These are phyloP conservation scores for Mollisiaceae sp. DNA, from an alignment of 2,329 filamentous ascomycete genomes.

Conservation along the genomic window DNA sequence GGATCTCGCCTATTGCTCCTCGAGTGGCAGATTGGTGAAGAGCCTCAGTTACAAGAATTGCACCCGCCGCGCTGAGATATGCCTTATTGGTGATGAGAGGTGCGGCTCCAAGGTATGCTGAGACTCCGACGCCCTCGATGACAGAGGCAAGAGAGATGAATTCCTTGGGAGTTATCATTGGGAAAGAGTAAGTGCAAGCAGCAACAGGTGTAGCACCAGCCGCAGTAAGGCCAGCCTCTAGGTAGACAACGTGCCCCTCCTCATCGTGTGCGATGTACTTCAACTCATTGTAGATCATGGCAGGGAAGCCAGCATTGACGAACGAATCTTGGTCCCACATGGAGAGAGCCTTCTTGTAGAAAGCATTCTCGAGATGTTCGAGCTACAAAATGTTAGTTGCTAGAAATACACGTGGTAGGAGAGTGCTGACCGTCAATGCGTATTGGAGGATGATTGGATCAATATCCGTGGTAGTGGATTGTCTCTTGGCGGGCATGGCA, in stretches of 20 bases:
- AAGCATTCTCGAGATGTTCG: conserved; percentile 65
- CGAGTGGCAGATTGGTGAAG: conserved; percentile 69
- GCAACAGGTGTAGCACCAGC: conserved; percentile 58
- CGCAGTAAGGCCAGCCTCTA: conserved; percentile 50
- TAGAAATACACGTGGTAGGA: too few species aligned
- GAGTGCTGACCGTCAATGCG: conserved; percentile 46
- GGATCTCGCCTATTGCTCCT: conserved; percentile 51
- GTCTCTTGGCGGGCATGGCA: conserved; percentile 33
- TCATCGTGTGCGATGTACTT: conserved; percentile 63
- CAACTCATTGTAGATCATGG: conserved; percentile 62
- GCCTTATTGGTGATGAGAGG: conserved; percentile 60
- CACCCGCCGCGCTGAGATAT: conserved; percentile 66
- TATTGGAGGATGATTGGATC: conserved; percentile 51
- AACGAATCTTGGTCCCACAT: conserved; percentile 61
- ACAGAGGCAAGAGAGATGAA: conserved; percentile 60
- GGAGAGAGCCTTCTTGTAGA: conserved; percentile 65
- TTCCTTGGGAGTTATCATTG: conserved; percentile 50
- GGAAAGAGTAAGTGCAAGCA: conserved; percentile 63
- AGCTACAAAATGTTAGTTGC: conserved; percentile 41
- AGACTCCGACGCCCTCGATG: conserved; percentile 63
- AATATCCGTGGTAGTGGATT: conserved; percentile 28
- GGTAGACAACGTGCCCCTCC: conserved; percentile 60
- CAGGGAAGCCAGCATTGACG: conserved; percentile 54
- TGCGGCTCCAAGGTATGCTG: conserved; percentile 67
- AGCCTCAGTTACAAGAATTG: conserved; percentile 68